Percentiles rank a stretch among this genome's conserved stretches.
Evolutionary conservation across 345 rosid genomes (phyloP).

Genomic region (Kandelia obovata): DNA sequence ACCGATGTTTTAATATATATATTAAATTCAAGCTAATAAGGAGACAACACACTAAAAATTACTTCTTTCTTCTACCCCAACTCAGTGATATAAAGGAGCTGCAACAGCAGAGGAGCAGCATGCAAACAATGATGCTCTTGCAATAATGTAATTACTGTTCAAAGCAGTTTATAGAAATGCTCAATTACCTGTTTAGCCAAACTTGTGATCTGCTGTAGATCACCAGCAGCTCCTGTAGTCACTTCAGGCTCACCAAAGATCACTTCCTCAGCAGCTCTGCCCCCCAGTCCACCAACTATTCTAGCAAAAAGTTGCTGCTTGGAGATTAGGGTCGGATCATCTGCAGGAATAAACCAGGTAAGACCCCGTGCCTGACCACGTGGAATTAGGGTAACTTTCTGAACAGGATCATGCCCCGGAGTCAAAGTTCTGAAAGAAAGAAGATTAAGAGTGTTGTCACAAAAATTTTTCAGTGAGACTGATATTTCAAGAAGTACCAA

Average conservation of each 20-base stretch:
- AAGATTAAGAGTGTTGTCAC: neutral
- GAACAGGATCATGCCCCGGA: slow-evolving; percentile 96
- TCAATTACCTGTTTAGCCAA: slow-evolving; percentile 76
- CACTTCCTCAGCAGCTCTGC: slow-evolving; percentile 94
- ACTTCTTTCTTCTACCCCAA: too few relatives aligned
- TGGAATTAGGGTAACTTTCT: slow-evolving; percentile 86
- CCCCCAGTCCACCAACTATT: slow-evolving; percentile 97
- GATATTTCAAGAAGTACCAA: too few relatives aligned
- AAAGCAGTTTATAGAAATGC: neutral
- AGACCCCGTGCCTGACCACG: slow-evolving; percentile 98
- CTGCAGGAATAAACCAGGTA: slow-evolving; percentile 95
- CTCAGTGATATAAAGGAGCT: too few relatives aligned
- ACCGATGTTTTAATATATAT: too few relatives aligned
- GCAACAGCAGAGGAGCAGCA: too few relatives aligned
- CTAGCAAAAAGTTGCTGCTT: slow-evolving; percentile 97
- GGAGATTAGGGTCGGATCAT: slow-evolving; percentile 90
- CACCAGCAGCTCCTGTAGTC: slow-evolving; percentile 97
- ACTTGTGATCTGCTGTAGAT: slow-evolving; percentile 93
- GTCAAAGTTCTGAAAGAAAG: slow-evolving; percentile 66
- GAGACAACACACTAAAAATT: too few relatives aligned
- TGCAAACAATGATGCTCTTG: too few relatives aligned
- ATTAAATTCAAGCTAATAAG: too few relatives aligned
- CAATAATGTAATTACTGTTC: neutral
- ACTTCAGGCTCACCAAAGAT: slow-evolving; percentile 96
- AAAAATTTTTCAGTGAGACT: too few relatives aligned